Percentiles rank a stretch among this genome's conserved stretches.
phyloP scores from a whole-genome alignment of 345 rosid species.

The Rhodamnia rubescens region DNA sequence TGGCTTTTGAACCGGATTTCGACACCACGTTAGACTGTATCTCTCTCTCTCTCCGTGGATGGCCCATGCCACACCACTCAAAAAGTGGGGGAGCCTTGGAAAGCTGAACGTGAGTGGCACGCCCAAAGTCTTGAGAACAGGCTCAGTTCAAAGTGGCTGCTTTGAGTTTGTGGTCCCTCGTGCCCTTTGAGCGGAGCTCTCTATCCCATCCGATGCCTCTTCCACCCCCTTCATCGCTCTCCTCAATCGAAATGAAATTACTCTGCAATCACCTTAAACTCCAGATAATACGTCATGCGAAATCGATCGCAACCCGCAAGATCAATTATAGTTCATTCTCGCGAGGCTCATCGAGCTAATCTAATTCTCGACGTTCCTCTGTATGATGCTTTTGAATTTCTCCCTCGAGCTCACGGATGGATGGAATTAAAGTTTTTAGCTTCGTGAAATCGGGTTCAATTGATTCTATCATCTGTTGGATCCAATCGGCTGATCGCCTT shows the following conservation, averaged over 20 bases:
- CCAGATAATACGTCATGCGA: neutral
- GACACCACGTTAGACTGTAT: neutral
- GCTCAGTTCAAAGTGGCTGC: neutral
- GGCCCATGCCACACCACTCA: neutral
- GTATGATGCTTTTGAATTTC: neutral
- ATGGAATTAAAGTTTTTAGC: too few species aligned
- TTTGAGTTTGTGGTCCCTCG: neutral
- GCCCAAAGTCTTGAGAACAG: neutral
- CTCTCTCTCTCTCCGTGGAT: rapidly evolving
- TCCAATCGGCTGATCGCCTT: too few species aligned
- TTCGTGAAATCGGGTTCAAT: too few species aligned
- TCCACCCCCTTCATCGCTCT: neutral
- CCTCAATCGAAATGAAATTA: neutral
- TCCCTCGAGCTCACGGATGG: neutral
- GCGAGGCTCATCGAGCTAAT: neutral
- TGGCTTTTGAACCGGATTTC: neutral
- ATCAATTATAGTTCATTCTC: neutral
- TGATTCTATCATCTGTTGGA: too few species aligned
- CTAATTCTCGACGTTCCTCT: neutral
- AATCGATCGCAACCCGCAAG: neutral
- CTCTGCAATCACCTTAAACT: neutral
- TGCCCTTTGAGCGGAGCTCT: neutral
- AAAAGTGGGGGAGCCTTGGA: neutral
- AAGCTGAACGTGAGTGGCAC: neutral
- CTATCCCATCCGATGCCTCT: neutral